Conservation (phyloP, 1,139 yeast genomes). For the Zygosaccharomyces sapae region DNA sequence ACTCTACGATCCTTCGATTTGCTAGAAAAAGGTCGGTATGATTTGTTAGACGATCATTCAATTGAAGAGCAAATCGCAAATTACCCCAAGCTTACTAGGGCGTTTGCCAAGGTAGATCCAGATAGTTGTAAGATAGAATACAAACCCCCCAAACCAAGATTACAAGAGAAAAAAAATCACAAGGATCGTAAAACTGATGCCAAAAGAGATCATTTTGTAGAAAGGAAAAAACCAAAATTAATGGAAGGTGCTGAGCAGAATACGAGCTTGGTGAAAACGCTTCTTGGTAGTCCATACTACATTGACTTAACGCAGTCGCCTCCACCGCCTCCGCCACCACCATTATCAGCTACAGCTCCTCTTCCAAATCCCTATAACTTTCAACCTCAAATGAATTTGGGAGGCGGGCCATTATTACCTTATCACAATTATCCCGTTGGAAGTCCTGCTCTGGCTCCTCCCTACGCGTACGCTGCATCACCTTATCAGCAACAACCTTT, state of each 20-base stretch:
- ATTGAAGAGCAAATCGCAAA: background rate
- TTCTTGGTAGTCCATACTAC: conserved; percentile 12
- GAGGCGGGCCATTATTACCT: too few relatives aligned
- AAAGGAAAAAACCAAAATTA: conserved; percentile 4
- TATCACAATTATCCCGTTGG: background rate
- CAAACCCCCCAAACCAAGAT: background rate
- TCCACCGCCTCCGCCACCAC: conserved; percentile 4
- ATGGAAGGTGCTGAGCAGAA: conserved; percentile 16
- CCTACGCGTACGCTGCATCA: background rate
- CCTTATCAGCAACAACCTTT: background rate
- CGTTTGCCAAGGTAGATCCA: conserved; percentile 7
- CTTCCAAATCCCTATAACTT: background rate
- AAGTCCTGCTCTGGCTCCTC: background rate
- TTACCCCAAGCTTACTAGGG: background rate
- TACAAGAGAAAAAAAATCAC: background rate
- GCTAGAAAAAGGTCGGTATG: conserved; percentile 1
- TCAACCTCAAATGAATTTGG: background rate
- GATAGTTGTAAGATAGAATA: background rate
- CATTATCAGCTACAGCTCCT: background rate
- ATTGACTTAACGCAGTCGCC: background rate
- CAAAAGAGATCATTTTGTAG: background rate
- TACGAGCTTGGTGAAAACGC: conserved; percentile 16
- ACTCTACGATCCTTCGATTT: conserved; percentile 4
- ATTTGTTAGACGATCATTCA: background rate
- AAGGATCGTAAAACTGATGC: background rate